Base-by-base conservation (phyloP, 495 filamentous ascomycete species). In the Echria macrotheca region DNA sequence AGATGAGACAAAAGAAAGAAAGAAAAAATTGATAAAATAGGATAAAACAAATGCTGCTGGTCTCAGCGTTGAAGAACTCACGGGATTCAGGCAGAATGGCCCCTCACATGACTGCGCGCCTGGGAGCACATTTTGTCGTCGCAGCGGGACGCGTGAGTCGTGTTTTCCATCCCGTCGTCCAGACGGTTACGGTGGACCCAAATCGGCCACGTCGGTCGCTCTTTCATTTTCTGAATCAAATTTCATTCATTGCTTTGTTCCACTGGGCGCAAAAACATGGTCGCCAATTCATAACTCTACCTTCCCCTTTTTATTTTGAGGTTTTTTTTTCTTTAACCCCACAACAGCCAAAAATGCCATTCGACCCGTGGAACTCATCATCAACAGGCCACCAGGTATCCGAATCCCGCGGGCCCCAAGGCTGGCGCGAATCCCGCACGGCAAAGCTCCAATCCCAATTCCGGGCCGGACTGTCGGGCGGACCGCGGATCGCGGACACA, bases 321-420 rank as follows among this genome's bases (percentile, higher is more conserved):
- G n/a, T n/a, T n/a, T n/a, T n/a, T n/a, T n/a, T n/a, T n/a, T n/a
- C n/a, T n/a, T n/a, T n/a, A n/a, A n/a, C n/a, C n/a, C n/a, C n/a
- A n/a, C n/a, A n/a, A n/a, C n/a, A n/a, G n/a, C n/a, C n/a, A n/a
- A n/a, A n/a, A n/a, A n/a, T n/a, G n/a, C 56, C 65, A 52, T 91
- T 87, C 65, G 89, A 95, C 60, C 71, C 85, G 25, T 96, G 86
- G 86, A 90, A 89, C 66, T 84, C 85, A 17, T 79, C 78, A 12
- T 80, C 84, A 0, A 83, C 86, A 5, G 90, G 90, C 44, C 88
- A 96, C 62, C 89, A 96, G 66, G 72, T 76, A 24, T 80, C 83
- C 49, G 82, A 91, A 28, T 79, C 78, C 44, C 69, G 68, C 11
- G 74, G 71, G 26, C 80, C 79, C 25, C 81, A 71, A 0, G 77